phyloP scores from a whole-genome alignment of 352 stramenopile species.

The Phytophthora multivora region DNA sequence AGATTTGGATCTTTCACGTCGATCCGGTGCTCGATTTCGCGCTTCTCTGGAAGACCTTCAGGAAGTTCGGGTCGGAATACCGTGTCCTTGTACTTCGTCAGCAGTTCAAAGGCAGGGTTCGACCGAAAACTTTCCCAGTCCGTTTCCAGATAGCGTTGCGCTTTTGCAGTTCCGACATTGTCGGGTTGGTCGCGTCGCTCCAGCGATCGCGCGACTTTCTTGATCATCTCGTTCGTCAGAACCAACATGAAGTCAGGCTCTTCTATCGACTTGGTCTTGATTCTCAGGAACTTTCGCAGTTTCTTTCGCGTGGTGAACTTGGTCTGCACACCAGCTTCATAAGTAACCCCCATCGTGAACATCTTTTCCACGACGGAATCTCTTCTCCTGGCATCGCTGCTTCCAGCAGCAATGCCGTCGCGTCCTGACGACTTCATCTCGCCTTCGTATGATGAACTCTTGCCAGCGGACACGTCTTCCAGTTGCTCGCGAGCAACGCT shows the following conservation, averaged over 20 bases:
- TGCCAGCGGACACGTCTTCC: background rate
- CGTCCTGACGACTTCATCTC: background rate
- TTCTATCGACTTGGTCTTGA: slow-evolving; percentile 5
- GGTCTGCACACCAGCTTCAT: no score
- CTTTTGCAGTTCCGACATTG: slow-evolving; percentile 12
- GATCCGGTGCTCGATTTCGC: slow-evolving; percentile 7
- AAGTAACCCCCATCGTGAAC: background rate
- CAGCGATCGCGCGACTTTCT: slow-evolving; percentile 2
- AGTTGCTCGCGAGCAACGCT: slow-evolving; percentile 4
- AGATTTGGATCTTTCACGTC: background rate
- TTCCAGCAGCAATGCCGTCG: background rate
- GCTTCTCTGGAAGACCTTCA: slow-evolving; percentile 1
- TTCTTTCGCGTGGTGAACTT: slow-evolving; percentile 12
- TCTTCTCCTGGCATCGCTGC: background rate
- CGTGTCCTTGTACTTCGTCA: slow-evolving; percentile 2
- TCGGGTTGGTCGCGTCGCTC: slow-evolving; percentile 6
- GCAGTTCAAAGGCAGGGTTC: slow-evolving; percentile 7
- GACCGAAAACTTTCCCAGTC: slow-evolving; percentile 7
- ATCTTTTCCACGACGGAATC: slow-evolving; percentile 11
- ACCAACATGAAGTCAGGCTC: slow-evolving; percentile 20
- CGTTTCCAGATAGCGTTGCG: slow-evolving; percentile 9
- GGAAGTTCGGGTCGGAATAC: slow-evolving; percentile 7
- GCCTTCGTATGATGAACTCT: background rate
- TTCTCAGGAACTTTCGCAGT: slow-evolving; percentile 19
- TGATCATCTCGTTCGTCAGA: no score